Conservation (phyloP, 805 yeast species). For the Cyberlindnera amylophila region DNA sequence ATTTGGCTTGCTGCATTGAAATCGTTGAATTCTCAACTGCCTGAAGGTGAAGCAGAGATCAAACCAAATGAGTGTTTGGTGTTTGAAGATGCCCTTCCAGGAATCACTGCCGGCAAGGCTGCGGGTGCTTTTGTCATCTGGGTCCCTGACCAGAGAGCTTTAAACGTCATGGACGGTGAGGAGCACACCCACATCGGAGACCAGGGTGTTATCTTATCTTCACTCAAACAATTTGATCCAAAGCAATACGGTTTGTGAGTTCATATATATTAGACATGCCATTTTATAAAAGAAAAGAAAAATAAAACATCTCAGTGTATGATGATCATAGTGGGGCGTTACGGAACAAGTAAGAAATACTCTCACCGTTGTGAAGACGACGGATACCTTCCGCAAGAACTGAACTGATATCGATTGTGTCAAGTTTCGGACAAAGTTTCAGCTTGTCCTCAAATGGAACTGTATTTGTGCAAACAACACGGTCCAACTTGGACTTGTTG, state of each 20-base stretch:
- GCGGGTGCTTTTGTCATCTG: conserved; percentile 88
- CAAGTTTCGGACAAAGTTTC: conserved; percentile 56
- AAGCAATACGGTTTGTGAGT: conserved; percentile 40
- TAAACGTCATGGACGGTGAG: conserved; percentile 47
- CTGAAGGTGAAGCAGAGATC: conserved; percentile 40
- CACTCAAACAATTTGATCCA: conserved; percentile 51
- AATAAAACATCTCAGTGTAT: not conserved
- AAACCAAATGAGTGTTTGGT: conserved; percentile 76
- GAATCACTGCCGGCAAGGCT: conserved; percentile 77
- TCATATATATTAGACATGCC: too few species aligned
- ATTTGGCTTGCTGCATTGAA: conserved; percentile 83
- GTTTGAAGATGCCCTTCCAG: conserved; percentile 95
- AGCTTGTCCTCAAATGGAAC: conserved; percentile 71
- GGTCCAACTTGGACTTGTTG: conserved; percentile 62
- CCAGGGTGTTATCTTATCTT: conserved; percentile 52
- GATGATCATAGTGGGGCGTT: conserved; percentile 45
- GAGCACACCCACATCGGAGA: conserved; percentile 48
- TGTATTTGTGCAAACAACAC: conserved; percentile 76
- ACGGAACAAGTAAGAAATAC: conserved; percentile 74
- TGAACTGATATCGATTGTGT: conserved; percentile 66
- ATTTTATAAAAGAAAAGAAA: too few species aligned
- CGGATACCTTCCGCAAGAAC: conserved; percentile 79
- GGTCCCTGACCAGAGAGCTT: conserved; percentile 85
- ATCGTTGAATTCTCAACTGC: conserved; percentile 56
- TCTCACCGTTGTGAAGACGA: conserved; percentile 84